Base-by-base conservation (phyloP, 2,329 filamentous ascomycete species). In the Lasiodiplodia sp. region DNA sequence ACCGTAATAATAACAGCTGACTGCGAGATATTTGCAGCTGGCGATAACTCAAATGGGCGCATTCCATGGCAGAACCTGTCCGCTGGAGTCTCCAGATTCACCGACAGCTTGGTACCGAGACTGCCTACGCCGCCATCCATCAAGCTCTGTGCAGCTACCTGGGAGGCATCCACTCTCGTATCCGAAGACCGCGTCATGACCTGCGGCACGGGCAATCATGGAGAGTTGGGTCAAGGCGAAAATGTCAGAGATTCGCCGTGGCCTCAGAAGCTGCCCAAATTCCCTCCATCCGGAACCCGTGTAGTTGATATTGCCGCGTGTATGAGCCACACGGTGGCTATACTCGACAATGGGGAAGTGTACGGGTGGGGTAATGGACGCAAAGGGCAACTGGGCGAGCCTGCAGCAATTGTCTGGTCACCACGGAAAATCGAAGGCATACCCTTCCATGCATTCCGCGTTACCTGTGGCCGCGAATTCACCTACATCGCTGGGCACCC, bases 281-380 rank as follows among this genome's bases (percentile, higher is more conserved):
- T 96, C 71, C 91, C 91, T 1, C 91, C 91, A 0, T 10, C 72
- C 0, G 87, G 81, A 0, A 85, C 85, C 0, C 66, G 64, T 49
- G 44, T 97, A 4, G 79, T 87, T 1, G 86, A 91, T 69, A 76
- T 97, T 31, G 83, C 90, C 2, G 91, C 92, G 12, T 89, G 92
- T 38, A 91, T 97, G 84, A 89, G 88, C 25, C 96, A 99, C 76
- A 88, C 89, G 0, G 87, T 96, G 18, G 88, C 83, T 1, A 86
- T 97, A 0, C 80, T 97, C 3, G 86, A 86, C 53, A 91, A 91
- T 75, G 95, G 94, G 0, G 86, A 91, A 18, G 89, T 90, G 1
- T 97, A 92, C 77, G 94, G 93, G 2, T 98, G 95, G 95, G 96
- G 96, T 0, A 92, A 89, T 73, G 91, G 92, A 16, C 87, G 93